Evolutionary conservation across 352 stramenopile genomes (phyloP).

Genomic region (Phytophthora kernoviae): DNA sequence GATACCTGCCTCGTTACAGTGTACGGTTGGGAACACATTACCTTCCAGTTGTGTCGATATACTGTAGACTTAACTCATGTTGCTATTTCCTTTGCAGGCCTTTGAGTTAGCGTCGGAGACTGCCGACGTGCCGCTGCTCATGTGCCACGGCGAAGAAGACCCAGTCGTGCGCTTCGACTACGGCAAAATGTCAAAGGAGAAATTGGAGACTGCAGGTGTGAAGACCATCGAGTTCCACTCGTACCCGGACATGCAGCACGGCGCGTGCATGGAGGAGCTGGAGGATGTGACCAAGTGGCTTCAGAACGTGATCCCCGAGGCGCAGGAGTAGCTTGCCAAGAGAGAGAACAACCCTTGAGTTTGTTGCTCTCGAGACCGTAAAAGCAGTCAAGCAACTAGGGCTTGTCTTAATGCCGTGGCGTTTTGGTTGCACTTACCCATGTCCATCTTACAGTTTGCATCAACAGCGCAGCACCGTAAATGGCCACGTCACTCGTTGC

Average conservation of each 20-base stretch:
- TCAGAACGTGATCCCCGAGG: slow-evolving; percentile 49
- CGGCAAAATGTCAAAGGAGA: slow-evolving; percentile 60
- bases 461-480: not conserved
- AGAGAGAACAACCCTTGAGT: not conserved
- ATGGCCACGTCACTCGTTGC: not conserved
- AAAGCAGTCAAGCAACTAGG: too few species aligned
- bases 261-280: slow-evolving; percentile 67
- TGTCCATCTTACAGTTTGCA: not conserved
- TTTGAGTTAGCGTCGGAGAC: slow-evolving; percentile 58
- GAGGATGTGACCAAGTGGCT: slow-evolving; percentile 72
- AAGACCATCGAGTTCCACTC: slow-evolving; percentile 65
- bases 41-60: not conserved
- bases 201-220: slow-evolving; percentile 55
- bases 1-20: slow-evolving; percentile 66
- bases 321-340: slow-evolving; percentile 10
- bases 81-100: slow-evolving; percentile 28
- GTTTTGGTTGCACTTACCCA: not conserved
- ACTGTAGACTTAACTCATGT: not conserved
- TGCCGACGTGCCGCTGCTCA: slow-evolving; percentile 69
- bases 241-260: slow-evolving; percentile 73
- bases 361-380: not conserved
- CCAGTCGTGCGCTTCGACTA: slow-evolving; percentile 68
- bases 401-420: not conserved
- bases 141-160: slow-evolving; percentile 80
- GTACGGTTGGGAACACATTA: slow-evolving; percentile 21